These are phyloP conservation scores for Phaffia tasmanica DNA, from an alignment of 768 basidiomycete species.

Conservation along the genomic window DNA sequence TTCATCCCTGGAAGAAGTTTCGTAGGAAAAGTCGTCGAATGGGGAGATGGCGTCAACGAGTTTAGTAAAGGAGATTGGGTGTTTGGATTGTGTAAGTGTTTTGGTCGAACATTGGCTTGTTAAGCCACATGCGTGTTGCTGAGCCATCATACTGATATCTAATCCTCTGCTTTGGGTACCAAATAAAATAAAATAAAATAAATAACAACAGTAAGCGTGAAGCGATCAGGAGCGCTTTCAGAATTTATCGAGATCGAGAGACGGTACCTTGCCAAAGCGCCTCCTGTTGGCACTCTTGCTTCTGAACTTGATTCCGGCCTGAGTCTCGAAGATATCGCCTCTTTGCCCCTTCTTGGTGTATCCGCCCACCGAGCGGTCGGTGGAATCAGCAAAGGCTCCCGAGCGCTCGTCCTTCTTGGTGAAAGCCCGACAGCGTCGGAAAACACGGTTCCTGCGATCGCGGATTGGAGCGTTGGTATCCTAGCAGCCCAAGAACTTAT, in stretches of 20 bases:
- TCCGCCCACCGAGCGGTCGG: constrained; percentile 27
- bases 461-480: constrained; percentile 29
- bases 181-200: too few species aligned
- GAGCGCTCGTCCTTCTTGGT: constrained; percentile 24
- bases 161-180: not conserved
- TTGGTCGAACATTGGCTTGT: constrained; percentile 27
- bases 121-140: not conserved
- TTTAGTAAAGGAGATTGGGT: constrained; percentile 31
- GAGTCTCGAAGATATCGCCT: constrained; percentile 29
- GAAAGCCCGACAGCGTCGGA: constrained; percentile 23
- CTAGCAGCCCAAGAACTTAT: constrained; percentile 26
- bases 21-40: constrained; percentile 31
- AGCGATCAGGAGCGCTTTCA: constrained; percentile 30
- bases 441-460: not conserved
- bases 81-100: constrained; percentile 26
- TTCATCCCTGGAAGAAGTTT: constrained; percentile 32
- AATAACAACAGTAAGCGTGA: not conserved
- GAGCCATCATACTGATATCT: not conserved
- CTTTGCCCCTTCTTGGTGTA: constrained; percentile 29
- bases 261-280: constrained; percentile 29
- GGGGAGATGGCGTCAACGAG: constrained; percentile 25
- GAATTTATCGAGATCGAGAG: constrained; percentile 29
- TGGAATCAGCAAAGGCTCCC: constrained; percentile 25
- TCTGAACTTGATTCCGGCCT: constrained; percentile 14
- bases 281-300: not conserved